Conservation (phyloP, 768 basidiomycete genomes). For the Mycena epipterygia region DNA sequence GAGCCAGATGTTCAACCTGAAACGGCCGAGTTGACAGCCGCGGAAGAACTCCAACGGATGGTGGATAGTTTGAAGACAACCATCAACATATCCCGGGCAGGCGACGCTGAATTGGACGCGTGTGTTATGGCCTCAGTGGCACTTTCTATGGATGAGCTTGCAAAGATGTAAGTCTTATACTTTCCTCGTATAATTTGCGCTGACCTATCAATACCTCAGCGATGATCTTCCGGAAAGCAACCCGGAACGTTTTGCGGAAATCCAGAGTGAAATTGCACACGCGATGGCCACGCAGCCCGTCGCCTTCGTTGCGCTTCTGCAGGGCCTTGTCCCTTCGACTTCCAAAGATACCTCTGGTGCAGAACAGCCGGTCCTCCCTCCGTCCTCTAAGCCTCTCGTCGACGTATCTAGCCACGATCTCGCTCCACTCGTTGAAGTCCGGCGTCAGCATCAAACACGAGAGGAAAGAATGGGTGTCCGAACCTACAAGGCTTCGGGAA, state of each 20-base stretch:
- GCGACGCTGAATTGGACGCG: neutral
- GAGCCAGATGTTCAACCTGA: neutral
- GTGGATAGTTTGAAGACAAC: neutral
- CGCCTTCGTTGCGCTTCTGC: neutral
- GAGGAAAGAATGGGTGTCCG: slow-evolving; percentile 1
- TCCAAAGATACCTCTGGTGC: neutral
- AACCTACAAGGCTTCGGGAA: neutral
- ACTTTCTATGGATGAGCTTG: slow-evolving; percentile 16
- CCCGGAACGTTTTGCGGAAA: slow-evolving; percentile 2
- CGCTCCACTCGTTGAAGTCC: neutral
- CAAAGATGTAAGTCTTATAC: neutral
- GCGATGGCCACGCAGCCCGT: neutral
- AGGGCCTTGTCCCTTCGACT: neutral
- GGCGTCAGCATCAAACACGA: slow-evolving; percentile 3
- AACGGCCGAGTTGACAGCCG: neutral
- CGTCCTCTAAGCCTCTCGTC: neutral
- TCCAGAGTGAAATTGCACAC: slow-evolving; percentile 2
- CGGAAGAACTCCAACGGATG: neutral
- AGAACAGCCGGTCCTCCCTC: neutral
- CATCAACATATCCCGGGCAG: neutral
- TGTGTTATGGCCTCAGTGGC: slow-evolving; percentile 16
- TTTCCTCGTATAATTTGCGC: neutral
- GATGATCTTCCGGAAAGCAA: slow-evolving; percentile 4
- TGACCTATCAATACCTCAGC: neutral
- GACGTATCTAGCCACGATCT: slow-evolving; percentile 6